Base-by-base conservation (phyloP, 768 basidiomycete species). In the Dentipellis fragilis region DNA sequence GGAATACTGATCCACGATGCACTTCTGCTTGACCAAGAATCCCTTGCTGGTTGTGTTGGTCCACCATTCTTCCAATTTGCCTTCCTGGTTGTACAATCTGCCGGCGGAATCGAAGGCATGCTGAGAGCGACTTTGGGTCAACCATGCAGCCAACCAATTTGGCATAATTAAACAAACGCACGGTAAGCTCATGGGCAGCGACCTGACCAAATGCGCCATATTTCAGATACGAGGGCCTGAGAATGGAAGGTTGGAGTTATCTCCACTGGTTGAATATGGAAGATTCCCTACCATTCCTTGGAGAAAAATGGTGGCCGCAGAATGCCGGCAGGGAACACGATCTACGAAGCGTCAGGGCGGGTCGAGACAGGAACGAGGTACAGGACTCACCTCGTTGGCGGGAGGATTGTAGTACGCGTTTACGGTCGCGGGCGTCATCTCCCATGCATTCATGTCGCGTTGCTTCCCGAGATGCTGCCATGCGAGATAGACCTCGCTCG, bases 281-380 rank as follows among this genome's bases (percentile, higher is more conserved):
- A 29, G 37, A 46, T 35, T 17, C 56, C 76, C 39, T 57, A 88
- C 88, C 92, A 95, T 54, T 82, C 75, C 52, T 80, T 73, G 4
- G 79, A 80, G 75, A 93, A 97, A 79, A 93, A 97, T 0, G 94
- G 94, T 1, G 90, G 85, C 59, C 86, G 91, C 16, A 98, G 72
- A 63, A 98, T 93, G 22, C 96, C 96, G 19, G 96, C 95, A 9
- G 96, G 94, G 73, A 99, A 97, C 19, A 93, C 90, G 52, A 94
- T 93, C 85, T 90, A 55, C 29, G 50, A 52, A n/a, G 49, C n/a
- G 21, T 38, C 45, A 51, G 11, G n/a, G 5, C 52, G n/a, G 52
- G 29, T 38, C 19, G 10, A n/a, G 23, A 51, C 5, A 9, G 10
- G 22, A 2, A 2, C 5, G 40, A 35, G 39, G 40, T 19, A 21